Evolutionary conservation across 2,329 filamentous ascomycete genomes (phyloP).

Genomic region (Clarireedia sp.): DNA sequence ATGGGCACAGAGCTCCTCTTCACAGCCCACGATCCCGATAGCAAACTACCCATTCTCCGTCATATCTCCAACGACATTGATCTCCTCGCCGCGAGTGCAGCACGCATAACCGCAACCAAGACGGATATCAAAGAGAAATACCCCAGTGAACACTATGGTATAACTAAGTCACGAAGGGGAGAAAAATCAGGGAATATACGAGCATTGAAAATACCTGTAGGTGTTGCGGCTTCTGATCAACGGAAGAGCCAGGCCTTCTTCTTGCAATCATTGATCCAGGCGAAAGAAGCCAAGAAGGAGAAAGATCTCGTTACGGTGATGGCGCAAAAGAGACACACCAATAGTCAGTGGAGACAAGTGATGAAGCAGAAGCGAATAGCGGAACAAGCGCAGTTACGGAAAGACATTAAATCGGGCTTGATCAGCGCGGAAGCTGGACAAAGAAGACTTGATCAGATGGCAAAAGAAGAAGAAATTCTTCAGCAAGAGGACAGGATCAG

Average conservation of each 20-base stretch:
- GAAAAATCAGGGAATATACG: neutral
- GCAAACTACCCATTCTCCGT: slow-evolving; percentile 40
- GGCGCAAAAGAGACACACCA: slow-evolving; percentile 31
- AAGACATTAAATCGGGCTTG: slow-evolving; percentile 10
- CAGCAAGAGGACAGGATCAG: slow-evolving; percentile 2
- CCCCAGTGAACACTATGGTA: neutral
- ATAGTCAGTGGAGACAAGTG: slow-evolving; percentile 16
- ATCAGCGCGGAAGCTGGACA: slow-evolving; percentile 6
- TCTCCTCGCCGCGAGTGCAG: slow-evolving; percentile 61
- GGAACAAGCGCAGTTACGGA: slow-evolving; percentile 17
- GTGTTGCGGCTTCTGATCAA: slow-evolving; percentile 24
- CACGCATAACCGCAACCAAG: slow-evolving; percentile 57
- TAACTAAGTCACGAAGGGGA: neutral
- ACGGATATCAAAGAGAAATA: slow-evolving; percentile 10
- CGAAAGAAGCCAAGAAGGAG: slow-evolving; percentile 59
- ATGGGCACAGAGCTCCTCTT: slow-evolving; percentile 81
- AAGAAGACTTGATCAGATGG: slow-evolving; percentile 18
- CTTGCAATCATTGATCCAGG: slow-evolving; percentile 54
- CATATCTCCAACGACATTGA: slow-evolving; percentile 54
- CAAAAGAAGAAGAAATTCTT: slow-evolving; percentile 13
- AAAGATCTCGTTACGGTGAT: slow-evolving; percentile 56
- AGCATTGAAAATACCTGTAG: slow-evolving; percentile 15
- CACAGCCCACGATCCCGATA: slow-evolving; percentile 37
- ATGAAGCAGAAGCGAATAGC: slow-evolving; percentile 12
- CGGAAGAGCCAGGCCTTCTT: slow-evolving; percentile 44